Conservation (phyloP, 345 rosid species). For the Linum tenue region DNA sequence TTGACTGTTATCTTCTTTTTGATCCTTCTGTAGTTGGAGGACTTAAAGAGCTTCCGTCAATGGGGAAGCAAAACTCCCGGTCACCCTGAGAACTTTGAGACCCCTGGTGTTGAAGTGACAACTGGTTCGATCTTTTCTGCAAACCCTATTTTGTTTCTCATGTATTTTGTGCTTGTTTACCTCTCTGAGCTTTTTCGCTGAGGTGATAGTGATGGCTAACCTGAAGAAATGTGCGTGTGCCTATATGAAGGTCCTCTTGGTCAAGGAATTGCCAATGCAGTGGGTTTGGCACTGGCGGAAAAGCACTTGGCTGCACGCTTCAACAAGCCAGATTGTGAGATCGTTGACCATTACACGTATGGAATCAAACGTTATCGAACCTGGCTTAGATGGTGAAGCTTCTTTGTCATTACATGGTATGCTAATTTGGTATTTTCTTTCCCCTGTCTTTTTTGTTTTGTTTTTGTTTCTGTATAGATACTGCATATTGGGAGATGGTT, state of each 20-base stretch:
- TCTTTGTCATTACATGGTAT: not conserved
- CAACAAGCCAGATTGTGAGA: slow-evolving; percentile 28
- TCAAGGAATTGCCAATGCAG: slow-evolving; percentile 37
- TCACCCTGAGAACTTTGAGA: slow-evolving; percentile 30
- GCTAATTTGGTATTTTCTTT: not conserved
- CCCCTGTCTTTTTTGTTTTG: not conserved
- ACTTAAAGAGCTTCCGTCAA: slow-evolving; percentile 24
- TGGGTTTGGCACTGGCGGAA: slow-evolving; percentile 34
- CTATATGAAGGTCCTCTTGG: slow-evolving; percentile 29
- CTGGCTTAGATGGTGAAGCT: not conserved
- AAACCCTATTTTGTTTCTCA: not conserved
- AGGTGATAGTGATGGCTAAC: not conserved
- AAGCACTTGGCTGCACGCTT: slow-evolving; percentile 33
- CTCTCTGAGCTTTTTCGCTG: not conserved
- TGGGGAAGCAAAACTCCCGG: slow-evolving; percentile 33
- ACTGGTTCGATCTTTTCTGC: slow-evolving; percentile 17
- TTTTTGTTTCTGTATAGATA: slow-evolving; percentile 11
- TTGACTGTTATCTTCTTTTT: not conserved
- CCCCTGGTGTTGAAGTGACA: slow-evolving; percentile 36
- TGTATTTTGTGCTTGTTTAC: not conserved
- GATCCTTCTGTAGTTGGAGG: slow-evolving; percentile 17
- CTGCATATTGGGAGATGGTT: slow-evolving; percentile 37
- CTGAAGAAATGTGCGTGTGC: not conserved
- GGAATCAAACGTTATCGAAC: not conserved
- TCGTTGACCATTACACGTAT: slow-evolving; percentile 29